Evolutionary conservation across 805 yeast genomes (phyloP).

Genomic region (Candida maris): DNA sequence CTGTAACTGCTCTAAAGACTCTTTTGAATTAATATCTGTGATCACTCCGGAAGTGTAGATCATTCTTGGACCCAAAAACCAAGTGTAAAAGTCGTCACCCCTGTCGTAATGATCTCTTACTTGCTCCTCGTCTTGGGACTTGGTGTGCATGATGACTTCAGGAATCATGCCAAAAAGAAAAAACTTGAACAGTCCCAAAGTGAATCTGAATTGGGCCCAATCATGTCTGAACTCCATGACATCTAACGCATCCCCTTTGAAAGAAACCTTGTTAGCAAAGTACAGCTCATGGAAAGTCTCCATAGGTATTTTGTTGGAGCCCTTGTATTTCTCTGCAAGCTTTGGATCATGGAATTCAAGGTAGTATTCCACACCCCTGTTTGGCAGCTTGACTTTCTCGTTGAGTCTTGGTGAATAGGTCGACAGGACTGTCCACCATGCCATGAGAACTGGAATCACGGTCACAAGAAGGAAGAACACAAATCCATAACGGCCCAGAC

Average conservation of each 20-base stretch:
- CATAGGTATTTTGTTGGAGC: constrained; percentile 78
- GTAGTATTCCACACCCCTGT: constrained; percentile 73
- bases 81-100: constrained; percentile 91
- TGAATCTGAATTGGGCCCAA: constrained; percentile 83
- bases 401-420: constrained; percentile 78
- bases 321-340: constrained; percentile 64
- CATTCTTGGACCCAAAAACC: constrained; percentile 95
- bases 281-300: constrained; percentile 88
- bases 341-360: constrained; percentile 76
- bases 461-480: constrained; percentile 52
- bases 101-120: constrained; percentile 95
- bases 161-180: constrained; percentile 88
- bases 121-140: constrained; percentile 94
- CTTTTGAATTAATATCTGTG: constrained; percentile 64
- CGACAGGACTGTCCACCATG: constrained; percentile 78
- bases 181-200: constrained; percentile 69
- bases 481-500: constrained; percentile 68
- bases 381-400: constrained; percentile 72
- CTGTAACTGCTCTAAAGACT: constrained; percentile 75
- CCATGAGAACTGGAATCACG: constrained; percentile 69
- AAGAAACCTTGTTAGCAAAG: constrained; percentile 77
- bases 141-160: constrained; percentile 86
- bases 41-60: constrained; percentile 86
- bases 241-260: constrained; percentile 85
- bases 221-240: constrained; percentile 84